Percentiles rank a stretch among this genome's conserved stretches.
Evolutionary conservation across 768 basidiomycete genomes (phyloP).

Genomic region (Lactarius akahatsu): DNA sequence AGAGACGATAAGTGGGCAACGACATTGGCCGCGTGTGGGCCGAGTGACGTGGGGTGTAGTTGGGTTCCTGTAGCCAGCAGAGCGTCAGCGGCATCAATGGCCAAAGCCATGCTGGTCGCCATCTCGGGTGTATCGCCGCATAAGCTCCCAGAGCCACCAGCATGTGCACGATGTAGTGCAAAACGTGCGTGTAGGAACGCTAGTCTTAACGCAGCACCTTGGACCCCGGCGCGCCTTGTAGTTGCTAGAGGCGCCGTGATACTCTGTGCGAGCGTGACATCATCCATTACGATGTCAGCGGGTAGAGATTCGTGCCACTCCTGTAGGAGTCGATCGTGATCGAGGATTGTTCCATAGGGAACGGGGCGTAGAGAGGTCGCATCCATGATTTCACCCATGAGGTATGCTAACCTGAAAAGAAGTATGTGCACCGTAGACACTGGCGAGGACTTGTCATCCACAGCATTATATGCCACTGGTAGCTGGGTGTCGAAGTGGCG

Average conservation of each 20-base stretch:
- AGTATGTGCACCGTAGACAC: slow-evolving; percentile 74
- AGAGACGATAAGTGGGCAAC: slow-evolving; percentile 85
- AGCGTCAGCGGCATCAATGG: slow-evolving; percentile 73
- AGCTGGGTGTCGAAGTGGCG: slow-evolving; percentile 83
- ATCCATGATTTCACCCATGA: slow-evolving; percentile 83
- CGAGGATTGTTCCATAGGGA: slow-evolving; percentile 67
- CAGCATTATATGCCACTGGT: slow-evolving; percentile 65
- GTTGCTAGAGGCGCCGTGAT: slow-evolving; percentile 60
- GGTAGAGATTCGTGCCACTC: slow-evolving; percentile 82
- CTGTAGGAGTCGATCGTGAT: slow-evolving; percentile 66
- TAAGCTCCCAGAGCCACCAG: slow-evolving; percentile 37
- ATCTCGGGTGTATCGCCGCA: slow-evolving; percentile 30
- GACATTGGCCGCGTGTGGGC: slow-evolving; percentile 64
- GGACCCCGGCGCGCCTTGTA: slow-evolving; percentile 70
- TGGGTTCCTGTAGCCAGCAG: slow-evolving; percentile 76
- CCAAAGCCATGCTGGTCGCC: slow-evolving; percentile 59
- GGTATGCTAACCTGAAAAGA: slow-evolving; percentile 71
- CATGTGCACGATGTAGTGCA: slow-evolving; percentile 79
- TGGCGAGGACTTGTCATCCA: slow-evolving; percentile 60
- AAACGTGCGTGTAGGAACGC: slow-evolving; percentile 83
- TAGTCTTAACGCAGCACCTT: slow-evolving; percentile 76
- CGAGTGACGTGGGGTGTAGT: slow-evolving; percentile 72
- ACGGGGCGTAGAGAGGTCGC: slow-evolving; percentile 75
- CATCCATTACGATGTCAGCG: slow-evolving; percentile 70
- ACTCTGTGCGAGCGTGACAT: slow-evolving; percentile 69